These are phyloP conservation scores for Colletotrichum tabaci DNA, from an alignment of 2,329 filamentous ascomycete species.

Conservation along the genomic window DNA sequence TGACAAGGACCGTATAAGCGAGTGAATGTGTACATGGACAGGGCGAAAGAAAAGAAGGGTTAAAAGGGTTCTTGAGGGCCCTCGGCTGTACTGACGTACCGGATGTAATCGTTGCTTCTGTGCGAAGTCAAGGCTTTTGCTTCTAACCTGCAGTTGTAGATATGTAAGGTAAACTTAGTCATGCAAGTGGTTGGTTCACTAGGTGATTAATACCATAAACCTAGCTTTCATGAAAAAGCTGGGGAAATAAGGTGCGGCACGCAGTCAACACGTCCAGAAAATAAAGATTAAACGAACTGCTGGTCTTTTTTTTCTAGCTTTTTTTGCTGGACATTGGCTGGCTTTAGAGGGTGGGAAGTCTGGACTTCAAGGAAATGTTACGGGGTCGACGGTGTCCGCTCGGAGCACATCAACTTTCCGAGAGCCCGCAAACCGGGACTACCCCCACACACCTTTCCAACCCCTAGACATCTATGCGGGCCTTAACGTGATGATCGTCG, in stretches of 20 bases:
- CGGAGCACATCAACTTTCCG: slow-evolving; percentile 33
- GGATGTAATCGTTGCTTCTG: background rate
- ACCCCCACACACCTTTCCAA: slow-evolving; percentile 19
- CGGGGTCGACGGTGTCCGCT: slow-evolving; percentile 38
- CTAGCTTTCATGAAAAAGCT: background rate
- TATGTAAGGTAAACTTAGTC: background rate
- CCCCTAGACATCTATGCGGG: slow-evolving; percentile 2
- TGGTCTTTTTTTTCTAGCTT: background rate
- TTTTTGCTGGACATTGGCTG: slow-evolving; percentile 7
- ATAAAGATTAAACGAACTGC: slow-evolving; percentile 8
- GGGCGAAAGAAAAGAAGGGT: background rate
- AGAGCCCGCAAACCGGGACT: slow-evolving; percentile 19
- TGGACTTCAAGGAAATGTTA: slow-evolving; percentile 33
- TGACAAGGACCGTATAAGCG: too few relatives aligned
- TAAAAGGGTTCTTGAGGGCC: background rate
- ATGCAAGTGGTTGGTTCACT: background rate
- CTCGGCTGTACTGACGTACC: background rate
- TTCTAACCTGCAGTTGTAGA: background rate
- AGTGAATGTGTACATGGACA: background rate
- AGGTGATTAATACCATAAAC: background rate
- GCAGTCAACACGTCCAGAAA: background rate
- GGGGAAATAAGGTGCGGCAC: slow-evolving; percentile 6
- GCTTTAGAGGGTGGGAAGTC: slow-evolving; percentile 33
- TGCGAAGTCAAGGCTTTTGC: background rate
- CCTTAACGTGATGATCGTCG: slow-evolving; percentile 29